These are phyloP conservation scores for Blastobotrys indianensis DNA, from an alignment of 1,139 yeast genomes.

Conservation along the genomic window DNA sequence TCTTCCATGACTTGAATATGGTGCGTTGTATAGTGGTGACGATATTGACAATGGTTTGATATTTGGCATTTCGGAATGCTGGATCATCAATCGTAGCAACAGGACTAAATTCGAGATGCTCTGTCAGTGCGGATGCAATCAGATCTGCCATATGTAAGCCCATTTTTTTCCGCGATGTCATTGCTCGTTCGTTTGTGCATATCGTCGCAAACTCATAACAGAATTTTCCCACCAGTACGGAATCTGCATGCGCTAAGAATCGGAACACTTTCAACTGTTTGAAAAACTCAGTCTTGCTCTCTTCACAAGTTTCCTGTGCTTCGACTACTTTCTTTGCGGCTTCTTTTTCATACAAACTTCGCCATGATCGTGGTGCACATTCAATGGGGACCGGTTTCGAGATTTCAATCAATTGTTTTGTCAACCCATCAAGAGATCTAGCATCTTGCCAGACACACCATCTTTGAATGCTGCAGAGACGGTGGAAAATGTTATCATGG, in stretches of 20 bases:
- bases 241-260: constrained; percentile 27
- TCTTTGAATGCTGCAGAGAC: constrained; percentile 24
- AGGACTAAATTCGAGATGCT: constrained; percentile 22
- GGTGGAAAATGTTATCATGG: constrained; percentile 4
- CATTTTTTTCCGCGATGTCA: constrained; percentile 21
- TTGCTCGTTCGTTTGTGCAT: constrained; percentile 24
- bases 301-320: constrained; percentile 24
- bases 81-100: constrained; percentile 11
- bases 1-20: constrained; percentile 22
- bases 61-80: constrained; percentile 12
- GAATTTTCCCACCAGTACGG: constrained; percentile 27
- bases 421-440: constrained; percentile 17
- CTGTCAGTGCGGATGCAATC: constrained; percentile 27
- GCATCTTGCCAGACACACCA: constrained; percentile 29
- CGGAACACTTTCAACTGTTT: constrained; percentile 27
- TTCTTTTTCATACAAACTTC: constrained; percentile 22
- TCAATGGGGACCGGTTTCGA: constrained; percentile 24
- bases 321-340: constrained; percentile 25
- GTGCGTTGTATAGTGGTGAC: constrained; percentile 23
- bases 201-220: constrained; percentile 25
- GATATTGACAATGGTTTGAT: constrained; percentile 18
- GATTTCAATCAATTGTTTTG: constrained; percentile 20
- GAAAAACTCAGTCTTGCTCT: constrained; percentile 14
- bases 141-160: constrained; percentile 30
- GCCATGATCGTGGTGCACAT: constrained; percentile 16